phyloP scores from a whole-genome alignment of 352 stramenopile genomes.

The Peronospora belbahrii region DNA sequence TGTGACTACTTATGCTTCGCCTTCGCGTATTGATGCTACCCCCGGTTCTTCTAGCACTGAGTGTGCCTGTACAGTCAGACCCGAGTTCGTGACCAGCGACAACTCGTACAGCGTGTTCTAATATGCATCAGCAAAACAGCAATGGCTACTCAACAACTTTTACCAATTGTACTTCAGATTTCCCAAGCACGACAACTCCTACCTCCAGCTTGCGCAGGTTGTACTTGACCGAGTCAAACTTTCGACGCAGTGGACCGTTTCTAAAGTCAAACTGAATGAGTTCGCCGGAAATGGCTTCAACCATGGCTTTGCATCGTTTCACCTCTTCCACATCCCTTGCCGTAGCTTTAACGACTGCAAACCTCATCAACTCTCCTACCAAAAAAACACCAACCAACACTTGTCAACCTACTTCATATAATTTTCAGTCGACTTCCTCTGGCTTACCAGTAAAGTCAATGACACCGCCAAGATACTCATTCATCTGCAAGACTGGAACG shows the following conservation, averaged over 20 bases:
- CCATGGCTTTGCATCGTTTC: conserved; percentile 69
- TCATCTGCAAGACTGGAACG: conserved; percentile 49
- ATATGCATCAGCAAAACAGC: neutral
- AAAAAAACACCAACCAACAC: neutral
- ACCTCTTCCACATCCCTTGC: conserved; percentile 79
- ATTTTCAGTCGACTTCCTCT: neutral
- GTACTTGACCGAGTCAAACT: conserved; percentile 95
- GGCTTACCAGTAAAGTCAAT: conserved; percentile 89
- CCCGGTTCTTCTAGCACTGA: conserved; percentile 33
- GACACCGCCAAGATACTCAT: conserved; percentile 92
- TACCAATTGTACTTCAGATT: too few relatives aligned
- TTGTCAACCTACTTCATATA: neutral
- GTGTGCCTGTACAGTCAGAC: conserved; percentile 40
- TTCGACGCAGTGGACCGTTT: conserved; percentile 88
- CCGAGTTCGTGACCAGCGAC: conserved; percentile 67
- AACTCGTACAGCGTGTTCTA: conserved; percentile 93
- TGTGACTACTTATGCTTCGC: conserved; percentile 11
- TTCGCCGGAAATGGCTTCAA: conserved; percentile 84
- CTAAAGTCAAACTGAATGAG: conserved; percentile 92
- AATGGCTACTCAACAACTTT: neutral
- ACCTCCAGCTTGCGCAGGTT: conserved; percentile 90
- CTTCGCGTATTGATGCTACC: conserved; percentile 5
- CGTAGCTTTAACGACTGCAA: conserved; percentile 85
- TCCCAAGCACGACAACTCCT: neutral
- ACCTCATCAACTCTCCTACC: conserved; percentile 85